Conservation (phyloP, 257 asterid species). For the Orobanche coerulescens region DNA sequence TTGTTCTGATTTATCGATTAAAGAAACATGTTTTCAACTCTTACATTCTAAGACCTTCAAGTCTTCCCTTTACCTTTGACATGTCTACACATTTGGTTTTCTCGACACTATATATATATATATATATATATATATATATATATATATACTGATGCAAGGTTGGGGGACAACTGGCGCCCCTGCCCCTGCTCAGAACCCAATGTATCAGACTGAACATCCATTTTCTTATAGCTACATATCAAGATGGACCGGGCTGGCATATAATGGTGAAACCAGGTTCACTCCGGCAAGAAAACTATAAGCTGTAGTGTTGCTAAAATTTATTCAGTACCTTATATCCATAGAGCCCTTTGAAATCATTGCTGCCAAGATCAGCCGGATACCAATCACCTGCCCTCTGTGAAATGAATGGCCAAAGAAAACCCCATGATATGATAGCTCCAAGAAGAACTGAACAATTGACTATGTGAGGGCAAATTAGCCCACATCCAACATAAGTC, state of each 20-base stretch:
- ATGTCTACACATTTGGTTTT: no score
- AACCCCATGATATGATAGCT: conserved; percentile 93
- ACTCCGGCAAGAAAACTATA: not conserved
- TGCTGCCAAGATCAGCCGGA: conserved; percentile 83
- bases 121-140: no score
- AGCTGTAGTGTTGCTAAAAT: not conserved
- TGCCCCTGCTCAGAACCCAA: no score
- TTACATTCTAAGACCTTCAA: no score
- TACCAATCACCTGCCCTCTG: conserved; percentile 81
- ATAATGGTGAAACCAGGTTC: conserved; percentile 4
- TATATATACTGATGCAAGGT: no score
- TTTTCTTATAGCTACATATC: not conserved
- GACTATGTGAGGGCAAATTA: conserved; percentile 92
- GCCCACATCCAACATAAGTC: conserved; percentile 92
- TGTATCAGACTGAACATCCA: not conserved
- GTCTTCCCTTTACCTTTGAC: no score
- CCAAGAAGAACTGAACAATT: conserved; percentile 90
- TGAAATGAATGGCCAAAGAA: conserved; percentile 90
- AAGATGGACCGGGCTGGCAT: not conserved
- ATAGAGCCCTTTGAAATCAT: conserved; percentile 88
- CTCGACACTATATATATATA: no score
- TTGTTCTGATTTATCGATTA: no score
- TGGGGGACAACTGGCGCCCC: no score
- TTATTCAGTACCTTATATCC: conserved; percentile 67
- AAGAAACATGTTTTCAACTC: no score